phyloP scores from a whole-genome alignment of 1,139 yeast genomes.

The Taiozyma sp. region DNA sequence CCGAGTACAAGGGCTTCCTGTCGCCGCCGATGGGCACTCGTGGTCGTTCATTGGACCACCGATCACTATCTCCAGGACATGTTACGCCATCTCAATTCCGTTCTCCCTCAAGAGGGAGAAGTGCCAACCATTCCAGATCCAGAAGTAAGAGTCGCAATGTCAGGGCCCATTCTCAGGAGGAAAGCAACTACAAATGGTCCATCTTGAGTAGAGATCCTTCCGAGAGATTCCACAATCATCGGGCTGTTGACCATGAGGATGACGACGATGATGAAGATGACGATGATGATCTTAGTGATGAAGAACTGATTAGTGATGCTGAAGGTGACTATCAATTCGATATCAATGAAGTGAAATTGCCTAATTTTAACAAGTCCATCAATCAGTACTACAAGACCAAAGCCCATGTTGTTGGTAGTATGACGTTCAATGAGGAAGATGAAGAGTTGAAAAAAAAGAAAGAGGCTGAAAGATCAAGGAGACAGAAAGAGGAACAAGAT shows the following conservation, averaged over 20 bases:
- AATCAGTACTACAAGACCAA: slow-evolving; percentile 18
- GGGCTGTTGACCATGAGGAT: slow-evolving; percentile 7
- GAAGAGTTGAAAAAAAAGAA: slow-evolving; percentile 16
- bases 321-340: slow-evolving; percentile 58
- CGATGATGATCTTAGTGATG: slow-evolving; percentile 48
- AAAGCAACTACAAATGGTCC: slow-evolving; percentile 30
- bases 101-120: slow-evolving; percentile 20
- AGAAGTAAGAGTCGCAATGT: slow-evolving; percentile 18
- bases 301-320: slow-evolving; percentile 63
- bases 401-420: slow-evolving; percentile 3
- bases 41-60: slow-evolving; percentile 1
- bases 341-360: slow-evolving; percentile 55
- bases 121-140: slow-evolving; percentile 11
- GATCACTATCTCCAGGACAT: slow-evolving; percentile 5
- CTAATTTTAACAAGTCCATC: slow-evolving; percentile 43
- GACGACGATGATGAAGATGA: slow-evolving; percentile 16
- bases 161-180: slow-evolving; percentile 12
- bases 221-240: slow-evolving; percentile 35
- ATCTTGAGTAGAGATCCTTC: slow-evolving; percentile 49
- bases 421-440: slow-evolving; percentile 9
- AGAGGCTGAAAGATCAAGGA: slow-evolving; percentile 2
- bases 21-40: neutral
- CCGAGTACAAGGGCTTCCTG: neutral
- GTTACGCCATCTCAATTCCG: slow-evolving; percentile 1
- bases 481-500: slow-evolving; percentile 3